Conservation (phyloP, 352 stramenopile genomes). For the Elongisporangium anandrum region DNA sequence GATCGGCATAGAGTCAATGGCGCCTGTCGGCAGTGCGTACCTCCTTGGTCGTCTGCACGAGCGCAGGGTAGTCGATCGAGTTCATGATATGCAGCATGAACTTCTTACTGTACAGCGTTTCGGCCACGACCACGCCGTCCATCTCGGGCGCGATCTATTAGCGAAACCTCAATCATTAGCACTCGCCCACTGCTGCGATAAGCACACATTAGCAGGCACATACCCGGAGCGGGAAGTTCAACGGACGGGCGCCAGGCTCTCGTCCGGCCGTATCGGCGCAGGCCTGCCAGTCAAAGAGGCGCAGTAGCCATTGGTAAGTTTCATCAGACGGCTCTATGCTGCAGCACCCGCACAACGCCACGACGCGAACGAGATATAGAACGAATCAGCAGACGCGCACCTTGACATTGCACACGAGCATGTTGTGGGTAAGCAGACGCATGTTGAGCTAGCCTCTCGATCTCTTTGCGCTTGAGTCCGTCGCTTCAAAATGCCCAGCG, state of each 20-base stretch:
- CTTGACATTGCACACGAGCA: constrained; percentile 86
- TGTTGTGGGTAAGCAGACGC: constrained; percentile 85
- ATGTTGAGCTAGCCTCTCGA: constrained; percentile 31
- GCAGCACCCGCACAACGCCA: neutral
- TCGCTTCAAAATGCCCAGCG: neutral
- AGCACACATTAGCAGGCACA: neutral
- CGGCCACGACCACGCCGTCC: constrained; percentile 71
- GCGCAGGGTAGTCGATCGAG: constrained; percentile 77
- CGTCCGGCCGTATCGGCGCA: constrained; percentile 71
- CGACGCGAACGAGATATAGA: neutral
- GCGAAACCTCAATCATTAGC: neutral
- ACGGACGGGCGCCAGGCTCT: constrained; percentile 44
- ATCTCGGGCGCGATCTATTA: constrained; percentile 73
- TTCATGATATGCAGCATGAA: constrained; percentile 87
- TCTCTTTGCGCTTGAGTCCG: neutral
- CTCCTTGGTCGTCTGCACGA: constrained; percentile 74
- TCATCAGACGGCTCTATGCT: neutral
- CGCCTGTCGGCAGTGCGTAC: constrained; percentile 15
- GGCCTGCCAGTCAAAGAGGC: constrained; percentile 23
- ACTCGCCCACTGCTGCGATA: neutral
- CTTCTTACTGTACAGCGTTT: constrained; percentile 78
- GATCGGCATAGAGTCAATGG: constrained; percentile 1
- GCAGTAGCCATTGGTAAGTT: neutral
- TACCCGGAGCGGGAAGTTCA: constrained; percentile 82
- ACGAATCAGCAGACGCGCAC: constrained; percentile 10